Conservation (phyloP, 2,329 filamentous ascomycete genomes). For the Verticillium nonalfalfae region DNA sequence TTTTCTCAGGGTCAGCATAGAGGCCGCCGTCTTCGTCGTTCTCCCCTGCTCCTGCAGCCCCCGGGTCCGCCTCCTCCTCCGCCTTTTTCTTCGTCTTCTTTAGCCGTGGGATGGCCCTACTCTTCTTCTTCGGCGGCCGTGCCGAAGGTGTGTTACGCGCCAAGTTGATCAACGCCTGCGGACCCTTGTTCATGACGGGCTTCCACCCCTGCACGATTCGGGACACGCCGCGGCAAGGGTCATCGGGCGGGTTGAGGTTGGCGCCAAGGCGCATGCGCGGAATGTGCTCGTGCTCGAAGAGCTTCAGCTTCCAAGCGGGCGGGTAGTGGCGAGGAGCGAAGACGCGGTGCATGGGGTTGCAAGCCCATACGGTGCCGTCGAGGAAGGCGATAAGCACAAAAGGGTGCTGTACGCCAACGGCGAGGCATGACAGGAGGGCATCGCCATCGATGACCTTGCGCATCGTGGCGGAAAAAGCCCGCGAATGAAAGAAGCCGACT, state of each 20-base stretch:
- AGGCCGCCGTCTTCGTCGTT: conserved; percentile 14
- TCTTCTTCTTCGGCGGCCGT: conserved; percentile 18
- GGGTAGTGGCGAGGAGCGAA: conserved; percentile 31
- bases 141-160: conserved; percentile 19
- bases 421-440: conserved; percentile 43
- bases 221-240: conserved; percentile 32
- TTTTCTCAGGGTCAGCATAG: conserved; percentile 30
- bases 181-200: conserved; percentile 42
- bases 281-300: conserved; percentile 46
- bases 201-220: conserved; percentile 47
- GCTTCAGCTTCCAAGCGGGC: conserved; percentile 29
- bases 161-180: conserved; percentile 26
- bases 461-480: conserved; percentile 44
- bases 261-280: conserved; percentile 21
- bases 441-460: conserved; percentile 45
- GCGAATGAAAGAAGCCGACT: conserved; percentile 42
- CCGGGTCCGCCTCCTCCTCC: conserved; percentile 22
- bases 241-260: background rate
- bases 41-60: conserved; percentile 17
- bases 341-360: conserved; percentile 36
- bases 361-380: conserved; percentile 46
- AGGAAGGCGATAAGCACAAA: conserved; percentile 46
- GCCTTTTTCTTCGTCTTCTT: conserved; percentile 28
- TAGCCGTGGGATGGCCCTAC: conserved; percentile 25
- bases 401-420: conserved; percentile 43